These are phyloP conservation scores for Cryptosporidium muris DNA, from an alignment of 169 alveolate species.

Conservation along the genomic window DNA sequence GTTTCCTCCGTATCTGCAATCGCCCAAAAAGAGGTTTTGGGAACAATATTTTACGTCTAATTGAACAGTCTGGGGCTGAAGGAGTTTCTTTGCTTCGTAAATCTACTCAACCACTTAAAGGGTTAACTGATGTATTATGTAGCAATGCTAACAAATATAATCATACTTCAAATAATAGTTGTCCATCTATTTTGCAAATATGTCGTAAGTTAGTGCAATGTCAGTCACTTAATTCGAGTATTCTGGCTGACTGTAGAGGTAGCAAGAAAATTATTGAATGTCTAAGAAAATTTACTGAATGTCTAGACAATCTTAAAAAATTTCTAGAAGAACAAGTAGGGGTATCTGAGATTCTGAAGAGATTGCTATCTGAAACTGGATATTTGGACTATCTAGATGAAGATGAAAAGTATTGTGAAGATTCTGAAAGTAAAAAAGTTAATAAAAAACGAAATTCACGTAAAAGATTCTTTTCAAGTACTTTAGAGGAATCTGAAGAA, in stretches of 20 bases:
- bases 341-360: slow-evolving; percentile 21
- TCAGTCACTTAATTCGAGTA: too few relatives aligned
- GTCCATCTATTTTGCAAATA: not conserved
- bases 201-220: not conserved
- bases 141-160: not conserved
- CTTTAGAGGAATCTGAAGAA: slow-evolving; percentile 1
- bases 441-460: not conserved
- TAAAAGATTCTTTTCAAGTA: slow-evolving; percentile 34
- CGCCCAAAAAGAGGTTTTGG: slow-evolving; percentile 80
- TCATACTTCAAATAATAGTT: not conserved
- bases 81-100: slow-evolving; percentile 54
- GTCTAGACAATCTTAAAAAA: slow-evolving; percentile 21
- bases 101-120: slow-evolving; percentile 66
- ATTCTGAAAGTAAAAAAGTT: slow-evolving; percentile 1
- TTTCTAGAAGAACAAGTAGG: slow-evolving; percentile 5
- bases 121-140: slow-evolving; percentile 18
- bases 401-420: not conserved
- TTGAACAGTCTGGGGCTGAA: slow-evolving; percentile 54
- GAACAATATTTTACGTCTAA: slow-evolving; percentile 53
- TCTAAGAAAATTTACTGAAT: not conserved
- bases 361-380: not conserved
- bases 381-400: slow-evolving; percentile 11
- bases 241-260: not conserved
- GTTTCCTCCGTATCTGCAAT: slow-evolving; percentile 78
- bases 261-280: slow-evolving; percentile 1